These are phyloP conservation scores for Verticillium tricorpus DNA, from an alignment of 2,329 filamentous ascomycete genomes.

Conservation along the genomic window DNA sequence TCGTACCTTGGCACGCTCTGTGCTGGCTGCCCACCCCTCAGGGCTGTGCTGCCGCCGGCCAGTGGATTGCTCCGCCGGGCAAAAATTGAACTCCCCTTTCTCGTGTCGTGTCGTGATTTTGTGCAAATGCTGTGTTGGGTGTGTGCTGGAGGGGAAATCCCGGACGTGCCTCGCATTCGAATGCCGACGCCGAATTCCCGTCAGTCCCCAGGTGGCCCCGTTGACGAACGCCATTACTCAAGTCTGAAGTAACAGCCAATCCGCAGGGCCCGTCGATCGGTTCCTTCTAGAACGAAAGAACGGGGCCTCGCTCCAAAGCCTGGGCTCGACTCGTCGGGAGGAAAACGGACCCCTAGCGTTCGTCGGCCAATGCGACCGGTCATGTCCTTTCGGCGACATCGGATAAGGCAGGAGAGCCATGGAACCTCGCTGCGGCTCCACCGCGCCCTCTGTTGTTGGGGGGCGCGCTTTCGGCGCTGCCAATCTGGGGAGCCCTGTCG, in stretches of 20 bases:
- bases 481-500: constrained; percentile 5
- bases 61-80: neutral
- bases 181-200: neutral
- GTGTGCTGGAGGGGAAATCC: neutral
- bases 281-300: constrained; percentile 10
- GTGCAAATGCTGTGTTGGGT: no score
- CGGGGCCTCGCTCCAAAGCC: neutral
- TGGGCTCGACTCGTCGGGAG: neutral
- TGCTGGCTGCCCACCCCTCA: neutral
- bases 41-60: neutral
- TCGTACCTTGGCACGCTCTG: neutral
- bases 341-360: constrained; percentile 6
- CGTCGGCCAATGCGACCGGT: constrained; percentile 7
- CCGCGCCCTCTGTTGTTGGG: constrained; percentile 8
- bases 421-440: constrained; percentile 6
- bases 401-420: constrained; percentile 12
- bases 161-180: neutral
- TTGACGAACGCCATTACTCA: constrained; percentile 12
- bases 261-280: constrained; percentile 6
- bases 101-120: neutral
- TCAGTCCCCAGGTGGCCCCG: neutral
- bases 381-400: constrained; percentile 12
- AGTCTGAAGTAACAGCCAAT: constrained; percentile 12
- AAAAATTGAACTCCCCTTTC: neutral
- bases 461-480: neutral